Evolutionary conservation across 2,329 filamentous ascomycete genomes (phyloP).

Genomic region (Fusarium continuum): DNA sequence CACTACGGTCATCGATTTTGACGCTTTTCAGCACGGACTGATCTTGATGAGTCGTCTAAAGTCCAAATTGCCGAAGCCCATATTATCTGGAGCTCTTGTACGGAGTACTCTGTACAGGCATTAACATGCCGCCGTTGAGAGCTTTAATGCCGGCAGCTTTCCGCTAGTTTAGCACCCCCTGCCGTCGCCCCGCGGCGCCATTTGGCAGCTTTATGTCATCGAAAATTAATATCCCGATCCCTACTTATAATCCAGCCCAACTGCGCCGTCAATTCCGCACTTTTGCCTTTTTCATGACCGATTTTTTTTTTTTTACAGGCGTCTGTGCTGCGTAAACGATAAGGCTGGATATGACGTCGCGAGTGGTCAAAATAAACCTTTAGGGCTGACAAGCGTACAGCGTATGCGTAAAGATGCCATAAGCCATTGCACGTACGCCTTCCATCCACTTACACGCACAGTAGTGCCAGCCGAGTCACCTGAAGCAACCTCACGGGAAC

Average conservation of each 20-base stretch:
- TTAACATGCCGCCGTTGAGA: neutral
- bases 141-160: constrained; percentile 7
- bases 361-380: neutral
- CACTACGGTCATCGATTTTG: neutral
- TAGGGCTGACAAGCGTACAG: constrained; percentile 11
- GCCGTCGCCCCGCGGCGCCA: neutral
- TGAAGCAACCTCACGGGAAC: neutral
- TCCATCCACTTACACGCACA: constrained; percentile 1
- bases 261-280: constrained; percentile 17
- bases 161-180: constrained; percentile 12
- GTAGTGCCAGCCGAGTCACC: neutral
- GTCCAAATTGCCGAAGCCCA: neutral
- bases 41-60: neutral
- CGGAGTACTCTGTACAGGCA: neutral
- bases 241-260: neutral
- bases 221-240: too few relatives aligned
- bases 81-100: neutral
- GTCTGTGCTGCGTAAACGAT: neutral
- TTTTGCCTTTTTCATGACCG: neutral
- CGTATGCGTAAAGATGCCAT: neutral
- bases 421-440: neutral
- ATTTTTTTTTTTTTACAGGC: too few relatives aligned
- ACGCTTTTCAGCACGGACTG: neutral
- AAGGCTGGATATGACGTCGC: constrained; percentile 24
- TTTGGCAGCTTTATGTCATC: too few relatives aligned